Evolutionary conservation across 1,284 basidiomycete species (phyloP).

Genomic region (Neolentinus lepideus): DNA sequence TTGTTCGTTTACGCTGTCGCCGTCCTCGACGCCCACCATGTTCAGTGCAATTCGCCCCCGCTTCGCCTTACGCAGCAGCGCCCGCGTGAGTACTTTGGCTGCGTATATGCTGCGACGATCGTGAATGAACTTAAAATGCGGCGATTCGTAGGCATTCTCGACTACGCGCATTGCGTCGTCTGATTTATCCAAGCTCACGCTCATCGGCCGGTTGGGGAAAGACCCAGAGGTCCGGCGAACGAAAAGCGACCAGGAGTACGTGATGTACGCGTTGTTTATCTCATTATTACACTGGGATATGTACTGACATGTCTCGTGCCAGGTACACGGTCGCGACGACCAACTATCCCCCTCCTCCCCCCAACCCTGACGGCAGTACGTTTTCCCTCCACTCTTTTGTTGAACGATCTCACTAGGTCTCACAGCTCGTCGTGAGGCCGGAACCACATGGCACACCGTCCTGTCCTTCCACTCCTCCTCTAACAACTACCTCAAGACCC

Average conservation of each 20-base stretch:
- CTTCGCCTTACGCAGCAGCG: constrained; percentile 27
- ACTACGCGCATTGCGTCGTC: constrained; percentile 43
- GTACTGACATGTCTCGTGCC: background rate
- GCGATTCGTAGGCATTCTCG: constrained; percentile 53
- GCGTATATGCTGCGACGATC: background rate
- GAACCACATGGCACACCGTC: constrained; percentile 68
- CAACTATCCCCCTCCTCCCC: constrained; percentile 50
- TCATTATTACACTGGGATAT: background rate
- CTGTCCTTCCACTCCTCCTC: constrained; percentile 55
- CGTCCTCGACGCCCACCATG: constrained; percentile 29
- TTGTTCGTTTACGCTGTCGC: background rate
- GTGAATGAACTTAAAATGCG: background rate
- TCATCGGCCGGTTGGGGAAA: constrained; percentile 66
- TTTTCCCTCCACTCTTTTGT: constrained; percentile 7
- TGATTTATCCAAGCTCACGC: constrained; percentile 67
- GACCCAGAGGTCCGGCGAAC: constrained; percentile 66
- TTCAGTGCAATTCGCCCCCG: constrained; percentile 38
- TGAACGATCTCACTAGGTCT: constrained; percentile 1
- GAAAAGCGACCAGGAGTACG: constrained; percentile 70
- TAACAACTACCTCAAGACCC: constrained; percentile 53
- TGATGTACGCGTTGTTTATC: constrained; percentile 42
- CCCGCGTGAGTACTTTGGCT: constrained; percentile 37
- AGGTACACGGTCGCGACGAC: constrained; percentile 68
- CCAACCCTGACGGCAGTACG: constrained; percentile 55
- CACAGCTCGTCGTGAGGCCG: constrained; percentile 44